Base-by-base conservation (phyloP, 164 flowering plant genomes). In the Buxus sempervirens region DNA sequence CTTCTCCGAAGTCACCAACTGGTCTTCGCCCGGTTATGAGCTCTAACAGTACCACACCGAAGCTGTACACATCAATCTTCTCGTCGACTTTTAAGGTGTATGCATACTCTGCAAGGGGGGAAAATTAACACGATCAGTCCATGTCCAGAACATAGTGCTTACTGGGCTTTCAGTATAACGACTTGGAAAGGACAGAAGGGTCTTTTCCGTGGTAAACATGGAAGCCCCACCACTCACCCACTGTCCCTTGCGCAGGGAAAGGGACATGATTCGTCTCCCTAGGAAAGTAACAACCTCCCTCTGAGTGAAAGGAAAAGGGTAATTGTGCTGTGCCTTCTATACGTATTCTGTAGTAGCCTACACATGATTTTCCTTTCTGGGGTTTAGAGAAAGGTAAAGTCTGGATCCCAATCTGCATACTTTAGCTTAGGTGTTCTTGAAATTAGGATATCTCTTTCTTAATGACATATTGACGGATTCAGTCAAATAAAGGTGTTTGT, bases 11-110 rank as follows among this genome's bases (percentile, higher is more conserved):
- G 45, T 81, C 88, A 12, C 87, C 93, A 0, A 90, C 88, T n/a
- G 96, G 93, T 62, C 73, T 80, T 71, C 82, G 27, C 9, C 96
- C 96, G 0, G 86, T 85, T 69, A 90, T 68, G 4, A 90, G 84
- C 73, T 90, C 96, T 69, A 90, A 70, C 27, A 90, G 77, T 0
- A 90, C 93, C 59, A 90, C 96, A 12, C 96, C 96, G 32, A 84
- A 90, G 77, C 96, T 90, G 63, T 90, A 88, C 0, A 90, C 89
- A 63, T 90, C 96, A 27, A 93, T 90, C 73, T 90, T 90, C 83
- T 88, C 91, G 38, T 90, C 91, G 18, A 90, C 90, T 73, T 83
- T 88, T 75, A 90, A 57, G 5, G 93, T 88, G 83, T 90, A 90
- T 0, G 88, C 93, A 59, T 90, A 90, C 60, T 90, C 96, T 90